Conservation (phyloP, 257 asterid species). For the Nicotiana tabacum region DNA sequence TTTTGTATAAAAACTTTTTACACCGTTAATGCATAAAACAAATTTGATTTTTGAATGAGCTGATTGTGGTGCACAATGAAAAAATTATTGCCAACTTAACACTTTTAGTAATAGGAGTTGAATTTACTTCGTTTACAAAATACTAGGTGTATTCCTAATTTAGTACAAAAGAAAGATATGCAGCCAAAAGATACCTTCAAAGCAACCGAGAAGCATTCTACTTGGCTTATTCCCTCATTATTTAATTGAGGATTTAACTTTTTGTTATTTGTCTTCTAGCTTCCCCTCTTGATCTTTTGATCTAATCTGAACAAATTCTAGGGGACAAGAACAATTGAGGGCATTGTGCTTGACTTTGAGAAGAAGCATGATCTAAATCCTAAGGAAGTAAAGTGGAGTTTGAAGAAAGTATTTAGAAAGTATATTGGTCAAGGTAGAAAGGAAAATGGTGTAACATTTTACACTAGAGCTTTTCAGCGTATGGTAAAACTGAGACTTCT, state of each 20-base stretch:
- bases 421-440: background rate
- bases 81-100: background rate
- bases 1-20: background rate
- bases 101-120: background rate
- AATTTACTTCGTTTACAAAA: background rate
- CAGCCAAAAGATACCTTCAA: background rate
- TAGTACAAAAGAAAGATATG: background rate
- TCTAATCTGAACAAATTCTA: background rate
- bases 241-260: background rate
- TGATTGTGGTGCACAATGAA: background rate
- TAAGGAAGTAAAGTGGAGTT: background rate
- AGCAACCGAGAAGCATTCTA: background rate
- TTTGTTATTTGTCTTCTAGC: background rate
- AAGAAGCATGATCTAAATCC: background rate
- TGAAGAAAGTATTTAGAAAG: constrained; percentile 16
- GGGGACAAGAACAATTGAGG: constrained; percentile 31
- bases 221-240: background rate
- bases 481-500: constrained; percentile 28
- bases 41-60: background rate
- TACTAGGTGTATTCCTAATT: background rate
- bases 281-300: background rate
- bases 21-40: background rate
- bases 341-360: constrained; percentile 24
- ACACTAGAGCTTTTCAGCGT: constrained; percentile 15
- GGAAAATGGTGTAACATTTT: constrained; percentile 10